A percentile compares a stretch with the other conserved stretches of the same genome.
These are phyloP conservation scores for Colletotrichum orchidophilum DNA, from an alignment of 2,329 filamentous ascomycete genomes.

Conservation along the genomic window DNA sequence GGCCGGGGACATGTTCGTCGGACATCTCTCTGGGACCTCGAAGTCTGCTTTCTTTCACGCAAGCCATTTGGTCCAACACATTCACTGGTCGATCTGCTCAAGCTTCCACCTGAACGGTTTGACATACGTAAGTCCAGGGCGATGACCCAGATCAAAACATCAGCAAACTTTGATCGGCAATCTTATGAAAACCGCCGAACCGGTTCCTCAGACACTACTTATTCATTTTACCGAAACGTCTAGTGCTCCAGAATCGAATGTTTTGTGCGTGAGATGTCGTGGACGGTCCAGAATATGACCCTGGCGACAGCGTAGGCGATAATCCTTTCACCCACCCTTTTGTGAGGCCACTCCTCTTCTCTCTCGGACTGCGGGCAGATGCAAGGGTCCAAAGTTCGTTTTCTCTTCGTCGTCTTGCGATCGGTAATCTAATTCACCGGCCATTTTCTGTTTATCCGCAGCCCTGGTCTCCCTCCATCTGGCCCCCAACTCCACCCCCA, in stretches of 20 bases:
- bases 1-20: neutral
- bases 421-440: neutral
- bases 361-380: neutral
- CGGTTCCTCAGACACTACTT: neutral
- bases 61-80: neutral
- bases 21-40: neutral
- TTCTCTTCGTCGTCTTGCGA: neutral
- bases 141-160: neutral
- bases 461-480: neutral
- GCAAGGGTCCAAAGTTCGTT: neutral
- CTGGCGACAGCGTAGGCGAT: neutral
- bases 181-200: neutral
- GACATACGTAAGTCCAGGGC: neutral
- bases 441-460: neutral
- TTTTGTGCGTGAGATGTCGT: neutral
- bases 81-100: neutral
- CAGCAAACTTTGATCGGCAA: neutral
- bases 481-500: neutral
- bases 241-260: neutral
- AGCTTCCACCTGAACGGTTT: neutral
- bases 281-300: conserved; percentile 11
- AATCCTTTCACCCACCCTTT: neutral
- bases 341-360: neutral
- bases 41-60: neutral
- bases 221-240: conserved; percentile 13